Evolutionary conservation across 257 asterid species (phyloP), one percentile per base, ranked within the genome.

Genomic region (Verbena officinalis): DNA sequence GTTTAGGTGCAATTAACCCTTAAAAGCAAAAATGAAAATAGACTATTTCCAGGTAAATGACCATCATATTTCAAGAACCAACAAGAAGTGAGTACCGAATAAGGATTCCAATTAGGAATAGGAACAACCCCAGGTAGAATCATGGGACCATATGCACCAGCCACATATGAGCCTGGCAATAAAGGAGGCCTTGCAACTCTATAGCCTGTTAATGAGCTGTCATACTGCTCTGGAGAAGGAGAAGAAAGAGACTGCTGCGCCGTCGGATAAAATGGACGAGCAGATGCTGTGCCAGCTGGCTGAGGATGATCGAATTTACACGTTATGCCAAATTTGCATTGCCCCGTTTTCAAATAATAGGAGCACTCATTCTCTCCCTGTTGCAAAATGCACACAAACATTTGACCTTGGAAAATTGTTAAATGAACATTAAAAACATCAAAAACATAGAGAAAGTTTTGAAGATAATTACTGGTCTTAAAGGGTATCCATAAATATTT

Each of bases 291-390:
- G 40, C 87, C 85, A 76, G 91, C 80, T 64, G 86, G 79, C 68
- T 81, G 88, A 79, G 96, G 96, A 73, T 91, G 98, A 81, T 91
- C 82, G 73, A 80, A 91, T 91, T 88, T 91, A 88, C 98, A 91
- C 8, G 93, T 78, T 62, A 80, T 59, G 71, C 95, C 98, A 59
- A 84, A 91, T 72, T 88, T 91, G 91, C 98, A 91, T 73, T 81
- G 96, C 95, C 96, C 96, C 94, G 85, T 82, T 84, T 83, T 86
- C 91, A 88, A 84, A 88, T 91, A 91, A 76, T 88, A 84, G 91
- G 98, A 83, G 95, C 98, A 91, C 74, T 84, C 96, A 72, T 78
- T 80, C 79, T 85, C 95, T 20, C 84, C 96, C 96, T 91, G 88
- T 71, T 17, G 61, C 27, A 72, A 80, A n/a, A n/a, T n/a, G n/a